Conservation (phyloP, 23 red algal species). For the Agarophyton chilense region DNA sequence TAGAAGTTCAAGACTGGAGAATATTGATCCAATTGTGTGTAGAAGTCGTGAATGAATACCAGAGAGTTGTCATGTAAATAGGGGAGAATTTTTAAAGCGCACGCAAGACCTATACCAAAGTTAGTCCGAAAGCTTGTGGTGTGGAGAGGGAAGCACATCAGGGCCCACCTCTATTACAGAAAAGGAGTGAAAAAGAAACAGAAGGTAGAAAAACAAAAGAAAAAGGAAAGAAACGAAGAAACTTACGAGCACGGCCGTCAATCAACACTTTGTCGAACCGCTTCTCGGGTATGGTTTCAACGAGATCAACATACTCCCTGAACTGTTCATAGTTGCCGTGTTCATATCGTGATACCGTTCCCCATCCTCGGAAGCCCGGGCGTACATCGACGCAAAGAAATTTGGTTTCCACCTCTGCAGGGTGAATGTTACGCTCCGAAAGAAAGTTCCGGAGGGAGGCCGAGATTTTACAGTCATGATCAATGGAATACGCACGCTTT, state of each 20-base stretch:
- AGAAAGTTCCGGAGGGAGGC: not conserved
- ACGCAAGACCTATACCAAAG: constrained; percentile 22
- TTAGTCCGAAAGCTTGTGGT: no score
- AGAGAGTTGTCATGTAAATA: constrained; percentile 45
- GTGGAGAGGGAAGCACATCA: no score
- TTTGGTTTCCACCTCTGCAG: not conserved
- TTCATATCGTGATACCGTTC: constrained; percentile 48
- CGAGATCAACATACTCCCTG: constrained; percentile 67
- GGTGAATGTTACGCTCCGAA: not conserved
- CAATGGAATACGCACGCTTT: constrained; percentile 41
- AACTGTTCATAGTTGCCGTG: constrained; percentile 72
- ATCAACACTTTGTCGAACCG: constrained; percentile 68
- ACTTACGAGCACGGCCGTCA: constrained; percentile 72
- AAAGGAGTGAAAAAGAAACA: no score
- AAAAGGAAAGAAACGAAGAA: not conserved
- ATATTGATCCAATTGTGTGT: constrained; percentile 44
- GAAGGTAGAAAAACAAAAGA: not conserved
- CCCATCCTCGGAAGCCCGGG: constrained; percentile 53
- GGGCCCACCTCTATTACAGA: no score
- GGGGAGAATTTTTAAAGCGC: constrained; percentile 43
- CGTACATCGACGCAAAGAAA: constrained; percentile 27
- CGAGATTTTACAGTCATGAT: constrained; percentile 63
- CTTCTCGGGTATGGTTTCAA: constrained; percentile 28
- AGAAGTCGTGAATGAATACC: constrained; percentile 75
- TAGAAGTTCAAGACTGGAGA: constrained; percentile 53